These are phyloP conservation scores for Aegle marmelos DNA, from an alignment of 345 rosid genomes.

Conservation along the genomic window DNA sequence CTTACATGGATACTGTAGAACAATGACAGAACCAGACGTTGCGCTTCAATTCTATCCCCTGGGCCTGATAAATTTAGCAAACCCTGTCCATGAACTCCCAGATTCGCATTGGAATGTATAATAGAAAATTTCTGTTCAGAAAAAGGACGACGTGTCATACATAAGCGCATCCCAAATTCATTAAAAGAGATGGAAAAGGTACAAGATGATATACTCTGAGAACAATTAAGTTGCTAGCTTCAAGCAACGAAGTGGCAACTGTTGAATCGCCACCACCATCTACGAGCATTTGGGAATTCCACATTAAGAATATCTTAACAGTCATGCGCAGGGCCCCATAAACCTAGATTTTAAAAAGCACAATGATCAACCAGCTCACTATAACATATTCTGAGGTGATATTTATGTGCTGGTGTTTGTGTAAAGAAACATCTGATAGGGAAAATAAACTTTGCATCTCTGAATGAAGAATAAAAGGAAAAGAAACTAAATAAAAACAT, in stretches of 20 bases:
- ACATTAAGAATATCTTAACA: constrained; percentile 94
- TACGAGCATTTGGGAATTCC: constrained; percentile 87
- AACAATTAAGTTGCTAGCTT: constrained; percentile 86
- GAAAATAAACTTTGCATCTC: neutral
- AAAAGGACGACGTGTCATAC: constrained; percentile 7
- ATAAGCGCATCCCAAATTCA: constrained; percentile 13
- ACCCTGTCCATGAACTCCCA: constrained; percentile 98
- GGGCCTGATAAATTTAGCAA: constrained; percentile 86
- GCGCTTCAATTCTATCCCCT: constrained; percentile 92
- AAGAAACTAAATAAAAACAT: neutral
- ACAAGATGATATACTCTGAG: constrained; percentile 58
- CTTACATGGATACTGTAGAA: constrained; percentile 94
- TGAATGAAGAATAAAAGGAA: neutral
- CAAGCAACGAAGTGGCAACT: constrained; percentile 85
- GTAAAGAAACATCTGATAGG: neutral
- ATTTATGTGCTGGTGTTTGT: neutral
- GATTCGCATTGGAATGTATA: constrained; percentile 91
- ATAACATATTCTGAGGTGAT: neutral
- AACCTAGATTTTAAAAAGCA: constrained; percentile 47
- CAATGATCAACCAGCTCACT: constrained; percentile 8
- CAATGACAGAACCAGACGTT: constrained; percentile 84
- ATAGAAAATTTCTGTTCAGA: constrained; percentile 77
- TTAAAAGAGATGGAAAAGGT: constrained; percentile 13
- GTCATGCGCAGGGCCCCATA: constrained; percentile 97
- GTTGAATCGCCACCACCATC: constrained; percentile 84